A percentile compares a stretch with the other conserved stretches of the same genome.
Conservation (phyloP, 1,284 basidiomycete genomes). For the Phenoliferia sp. region DNA sequence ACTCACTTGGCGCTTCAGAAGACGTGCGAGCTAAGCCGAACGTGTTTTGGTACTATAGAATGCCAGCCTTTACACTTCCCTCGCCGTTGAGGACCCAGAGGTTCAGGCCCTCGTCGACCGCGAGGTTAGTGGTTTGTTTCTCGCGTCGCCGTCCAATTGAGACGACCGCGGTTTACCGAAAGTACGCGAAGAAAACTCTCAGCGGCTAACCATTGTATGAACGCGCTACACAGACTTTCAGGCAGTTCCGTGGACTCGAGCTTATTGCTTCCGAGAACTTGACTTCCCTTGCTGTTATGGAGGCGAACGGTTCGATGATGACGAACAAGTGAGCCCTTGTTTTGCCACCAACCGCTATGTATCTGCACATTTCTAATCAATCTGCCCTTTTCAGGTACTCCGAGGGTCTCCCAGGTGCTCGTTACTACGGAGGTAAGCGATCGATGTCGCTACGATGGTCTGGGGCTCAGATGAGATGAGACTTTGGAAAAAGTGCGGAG, state of each 20-base stretch:
- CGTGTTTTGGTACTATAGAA: conserved; percentile 10
- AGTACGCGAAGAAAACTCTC: not conserved
- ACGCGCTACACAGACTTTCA: conserved; percentile 21
- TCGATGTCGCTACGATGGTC: not conserved
- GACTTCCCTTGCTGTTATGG: conserved; percentile 89
- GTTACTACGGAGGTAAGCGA: conserved; percentile 92
- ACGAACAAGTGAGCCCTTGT: conserved; percentile 44
- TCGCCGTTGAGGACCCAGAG: conserved; percentile 87
- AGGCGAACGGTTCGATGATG: conserved; percentile 97
- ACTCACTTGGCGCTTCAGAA: not conserved
- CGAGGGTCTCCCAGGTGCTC: conserved; percentile 63
- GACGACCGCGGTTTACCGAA: not conserved
- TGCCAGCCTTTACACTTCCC: conserved; percentile 69
- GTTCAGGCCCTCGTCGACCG: conserved; percentile 97
- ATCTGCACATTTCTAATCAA: not conserved
- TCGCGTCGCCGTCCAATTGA: not conserved
- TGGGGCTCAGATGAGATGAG: not conserved
- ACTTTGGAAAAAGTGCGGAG: not conserved
- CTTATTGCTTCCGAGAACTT: conserved; percentile 96
- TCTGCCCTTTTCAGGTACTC: conserved; percentile 37
- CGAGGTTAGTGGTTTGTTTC: conserved; percentile 51
- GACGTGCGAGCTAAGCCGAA: not conserved
- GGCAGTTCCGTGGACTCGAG: conserved; percentile 96
- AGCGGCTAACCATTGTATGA: not conserved
- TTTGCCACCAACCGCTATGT: not conserved